phyloP scores from a whole-genome alignment of 305 asterid genomes.

The Fraxinus nigra region DNA sequence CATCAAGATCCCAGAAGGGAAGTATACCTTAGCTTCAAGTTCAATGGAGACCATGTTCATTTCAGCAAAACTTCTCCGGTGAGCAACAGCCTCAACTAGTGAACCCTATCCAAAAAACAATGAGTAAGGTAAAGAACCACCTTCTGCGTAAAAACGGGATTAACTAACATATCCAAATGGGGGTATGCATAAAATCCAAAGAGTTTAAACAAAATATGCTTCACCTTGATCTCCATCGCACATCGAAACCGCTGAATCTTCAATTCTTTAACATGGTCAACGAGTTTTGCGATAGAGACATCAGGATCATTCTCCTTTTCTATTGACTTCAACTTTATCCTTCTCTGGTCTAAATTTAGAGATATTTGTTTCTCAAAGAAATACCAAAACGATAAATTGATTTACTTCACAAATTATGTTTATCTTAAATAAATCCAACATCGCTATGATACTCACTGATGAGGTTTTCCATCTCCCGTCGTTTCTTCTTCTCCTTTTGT shows the following conservation, averaged over 20 bases:
- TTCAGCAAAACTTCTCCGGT: constrained; percentile 68
- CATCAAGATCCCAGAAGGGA: constrained; percentile 18
- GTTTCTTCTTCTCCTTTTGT: constrained; percentile 48
- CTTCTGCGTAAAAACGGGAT: constrained; percentile 18
- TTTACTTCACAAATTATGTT: constrained; percentile 17
- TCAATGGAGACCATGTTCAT: constrained; percentile 60
- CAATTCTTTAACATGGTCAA: constrained; percentile 52
- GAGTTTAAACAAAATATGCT: constrained; percentile 15
- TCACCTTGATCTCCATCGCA: constrained; percentile 65
- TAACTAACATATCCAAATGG: not conserved
- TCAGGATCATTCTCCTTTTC: constrained; percentile 67
- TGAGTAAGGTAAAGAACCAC: constrained; percentile 27
- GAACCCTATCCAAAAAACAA: constrained; percentile 50
- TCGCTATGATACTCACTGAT: constrained; percentile 57
- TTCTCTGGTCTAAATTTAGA: constrained; percentile 53
- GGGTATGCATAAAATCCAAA: constrained; percentile 25
- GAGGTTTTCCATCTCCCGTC: constrained; percentile 48
- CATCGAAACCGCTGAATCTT: constrained; percentile 56
- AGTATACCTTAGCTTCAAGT: constrained; percentile 69
- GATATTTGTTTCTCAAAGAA: constrained; percentile 10
- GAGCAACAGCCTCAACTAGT: constrained; percentile 73
- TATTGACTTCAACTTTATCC: constrained; percentile 49
- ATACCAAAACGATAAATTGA: not conserved
- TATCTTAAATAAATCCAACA: constrained; percentile 4
- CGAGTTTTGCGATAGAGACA: constrained; percentile 47